Base-by-base conservation (phyloP, 257 asterid species). In the Solanum pimpinellifolium region DNA sequence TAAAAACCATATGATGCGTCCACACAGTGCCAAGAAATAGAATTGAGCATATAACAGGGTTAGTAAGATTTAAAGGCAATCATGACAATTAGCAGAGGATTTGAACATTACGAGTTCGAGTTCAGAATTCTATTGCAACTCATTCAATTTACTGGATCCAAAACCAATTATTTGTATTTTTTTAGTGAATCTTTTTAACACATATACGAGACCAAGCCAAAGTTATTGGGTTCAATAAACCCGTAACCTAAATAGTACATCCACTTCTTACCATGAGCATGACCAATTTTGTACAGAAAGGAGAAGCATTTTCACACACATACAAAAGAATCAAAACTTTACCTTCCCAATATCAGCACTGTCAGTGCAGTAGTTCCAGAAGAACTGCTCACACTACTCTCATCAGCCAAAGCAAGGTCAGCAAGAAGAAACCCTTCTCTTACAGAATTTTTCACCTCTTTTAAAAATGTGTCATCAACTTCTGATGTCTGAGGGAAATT, bases 361-460 rank as follows among this genome's bases (percentile, higher is more conserved):
- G 94, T 88, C 88, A 93, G 86, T 75, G 98, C 98, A 80, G 98
- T 95, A n/a, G 97, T 93, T 88, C 97, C 98, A 3, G 96, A 93
- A 84, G 95, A 93, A 87, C 60, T 89, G 86, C 93, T 90, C 18
- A 95, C 96, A 11, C 83, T 87, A 88, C 89, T 10, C 7, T 93
- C 97, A 72, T 92, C 96, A 1, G 94, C 94, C 89, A 95, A 89
- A 74, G 95, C 95, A 86, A 88, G 89, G 91, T 95, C 98, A 37
- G 97, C 94, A 52, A 87, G 83, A 69, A 92, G 94, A 86, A 93
- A 95, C 12, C 91, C 98, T 86, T 90, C 90, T 89, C 93, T 89
- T 46, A 94, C 87, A 27, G 90, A 85, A 15, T 69, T 85, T 70
- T 87, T 85, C 66, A 86, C 87, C 88, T 65, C 95, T 82, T 86